A percentile compares a stretch with the other conserved stretches of the same genome.
Conservation (phyloP, 441 rosid genomes). For the Daphne laureola region DNA sequence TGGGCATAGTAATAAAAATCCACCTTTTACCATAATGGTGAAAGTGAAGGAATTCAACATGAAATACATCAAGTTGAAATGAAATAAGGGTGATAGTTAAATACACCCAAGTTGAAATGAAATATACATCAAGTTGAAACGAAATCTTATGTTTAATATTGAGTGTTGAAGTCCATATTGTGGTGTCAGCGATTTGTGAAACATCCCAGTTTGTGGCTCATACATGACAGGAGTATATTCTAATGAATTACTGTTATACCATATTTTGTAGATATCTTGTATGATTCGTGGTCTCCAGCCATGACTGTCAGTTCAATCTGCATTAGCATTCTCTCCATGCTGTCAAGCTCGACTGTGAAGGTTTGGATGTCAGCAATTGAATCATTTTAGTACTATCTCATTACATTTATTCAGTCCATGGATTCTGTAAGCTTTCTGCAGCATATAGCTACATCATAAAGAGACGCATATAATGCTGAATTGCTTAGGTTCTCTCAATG, state of each 20-base stretch:
- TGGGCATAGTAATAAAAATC: no score
- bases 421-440: neutral
- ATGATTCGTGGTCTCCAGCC: constrained; percentile 99
- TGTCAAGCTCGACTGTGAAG: constrained; percentile 92
- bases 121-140: no score
- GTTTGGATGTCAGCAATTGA: constrained; percentile 26
- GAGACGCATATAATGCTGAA: neutral
- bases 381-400: neutral
- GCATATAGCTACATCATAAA: neutral
- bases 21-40: no score
- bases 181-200: no score
- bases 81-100: no score
- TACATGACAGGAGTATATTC: constrained; percentile 2
- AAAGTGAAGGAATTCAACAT: no score
- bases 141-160: neutral
- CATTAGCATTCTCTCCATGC: constrained; percentile 99
- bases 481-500: neutral
- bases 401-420: neutral
- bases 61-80: no score
- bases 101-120: no score
- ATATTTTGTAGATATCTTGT: constrained; percentile 65
- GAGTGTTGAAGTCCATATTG: constrained; percentile 1
- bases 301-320: constrained; percentile 98
- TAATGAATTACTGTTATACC: constrained; percentile 10
- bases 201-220: constrained; percentile 8